Evolutionary conservation across 805 yeast genomes (phyloP).

Genomic region (Candida pseudofarinosa): DNA sequence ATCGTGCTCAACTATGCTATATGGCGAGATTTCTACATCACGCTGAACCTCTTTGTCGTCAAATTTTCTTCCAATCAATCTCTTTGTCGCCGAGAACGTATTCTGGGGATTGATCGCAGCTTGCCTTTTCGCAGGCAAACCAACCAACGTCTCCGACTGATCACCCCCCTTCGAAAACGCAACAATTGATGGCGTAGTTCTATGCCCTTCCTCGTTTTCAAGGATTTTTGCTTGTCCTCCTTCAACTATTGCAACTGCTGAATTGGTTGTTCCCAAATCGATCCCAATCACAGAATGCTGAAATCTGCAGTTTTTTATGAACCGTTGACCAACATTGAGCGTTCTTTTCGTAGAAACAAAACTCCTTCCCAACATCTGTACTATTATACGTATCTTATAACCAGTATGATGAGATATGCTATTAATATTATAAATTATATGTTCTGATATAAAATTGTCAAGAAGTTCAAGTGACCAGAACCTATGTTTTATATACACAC

Average conservation of each 20-base stretch:
- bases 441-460: not conserved
- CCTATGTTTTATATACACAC: not conserved
- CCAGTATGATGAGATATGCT: not conserved
- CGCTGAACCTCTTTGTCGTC: conserved; percentile 66
- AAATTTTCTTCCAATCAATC: conserved; percentile 72
- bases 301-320: conserved; percentile 6
- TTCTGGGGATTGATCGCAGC: conserved; percentile 71
- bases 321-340: not conserved
- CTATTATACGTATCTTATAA: too few species aligned
- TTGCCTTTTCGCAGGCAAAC: conserved; percentile 73
- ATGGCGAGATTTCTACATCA: conserved; percentile 62
- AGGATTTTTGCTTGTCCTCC: conserved; percentile 61
- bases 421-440: not conserved
- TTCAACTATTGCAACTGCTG: conserved; percentile 76
- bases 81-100: conserved; percentile 78
- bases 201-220: conserved; percentile 73
- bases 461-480: not conserved
- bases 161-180: conserved; percentile 44
- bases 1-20: conserved; percentile 51
- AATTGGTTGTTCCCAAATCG: conserved; percentile 82
- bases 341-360: not conserved
- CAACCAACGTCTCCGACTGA: conserved; percentile 47
- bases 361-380: conserved; percentile 1
- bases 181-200: conserved; percentile 79
- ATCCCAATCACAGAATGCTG: conserved; percentile 60